Conservation (phyloP, 116 monocot species). For the Thalassia testudinum region DNA sequence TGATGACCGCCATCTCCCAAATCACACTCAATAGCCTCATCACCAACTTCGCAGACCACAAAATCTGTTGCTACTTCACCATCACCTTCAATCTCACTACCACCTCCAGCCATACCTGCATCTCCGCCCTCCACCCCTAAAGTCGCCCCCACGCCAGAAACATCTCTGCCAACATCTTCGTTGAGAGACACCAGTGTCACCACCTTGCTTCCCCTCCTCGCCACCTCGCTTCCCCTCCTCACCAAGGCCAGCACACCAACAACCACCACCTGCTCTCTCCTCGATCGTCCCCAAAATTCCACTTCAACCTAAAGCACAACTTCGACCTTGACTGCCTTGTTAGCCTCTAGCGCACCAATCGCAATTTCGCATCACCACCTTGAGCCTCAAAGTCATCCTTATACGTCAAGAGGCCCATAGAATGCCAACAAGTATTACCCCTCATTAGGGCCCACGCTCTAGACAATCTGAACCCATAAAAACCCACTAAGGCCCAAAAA, state of each 20-base stretch:
- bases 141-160: neutral
- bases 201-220: neutral
- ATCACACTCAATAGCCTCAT: neutral
- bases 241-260: neutral
- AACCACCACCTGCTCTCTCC: neutral
- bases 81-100: neutral
- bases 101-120: neutral
- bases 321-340: too few relatives aligned
- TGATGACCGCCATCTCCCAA: neutral
- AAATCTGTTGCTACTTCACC: neutral
- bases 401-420: too few relatives aligned
- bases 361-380: too few relatives aligned
- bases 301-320: too few relatives aligned
- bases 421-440: too few relatives aligned
- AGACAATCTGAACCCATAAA: too few relatives aligned
- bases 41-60: neutral
- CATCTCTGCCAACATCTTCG: neutral
- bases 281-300: too few relatives aligned
- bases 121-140: neutral
- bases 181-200: neutral
- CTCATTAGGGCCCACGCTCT: too few relatives aligned
- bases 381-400: too few relatives aligned
- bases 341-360: too few relatives aligned
- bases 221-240: neutral
- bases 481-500: too few relatives aligned